Percentiles rank a stretch among this genome's conserved stretches.
phyloP scores from a whole-genome alignment of 371 early-diverging fungal genomes.

The Cokeromyces recurvatus region DNA sequence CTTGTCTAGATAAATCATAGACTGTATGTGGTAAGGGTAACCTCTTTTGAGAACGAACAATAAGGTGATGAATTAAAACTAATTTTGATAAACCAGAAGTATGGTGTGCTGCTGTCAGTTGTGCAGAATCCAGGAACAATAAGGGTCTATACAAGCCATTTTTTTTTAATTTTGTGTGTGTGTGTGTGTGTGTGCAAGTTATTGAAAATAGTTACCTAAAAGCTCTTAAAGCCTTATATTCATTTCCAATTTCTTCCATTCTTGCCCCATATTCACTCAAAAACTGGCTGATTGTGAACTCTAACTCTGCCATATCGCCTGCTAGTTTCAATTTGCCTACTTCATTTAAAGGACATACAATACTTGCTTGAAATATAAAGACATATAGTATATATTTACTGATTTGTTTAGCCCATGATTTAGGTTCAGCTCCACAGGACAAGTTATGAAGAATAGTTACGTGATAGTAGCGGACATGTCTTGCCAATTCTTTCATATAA shows the following conservation, averaged over 20 bases:
- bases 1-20: constrained; percentile 50
- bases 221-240: constrained; percentile 53
- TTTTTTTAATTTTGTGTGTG: too few species aligned
- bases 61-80: constrained; percentile 54
- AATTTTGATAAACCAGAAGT: constrained; percentile 42
- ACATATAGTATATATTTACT: constrained; percentile 46
- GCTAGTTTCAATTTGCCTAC: constrained; percentile 59
- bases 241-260: constrained; percentile 50
- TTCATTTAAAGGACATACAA: constrained; percentile 58
- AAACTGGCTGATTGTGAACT: constrained; percentile 58
- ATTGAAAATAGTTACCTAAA: too few species aligned
- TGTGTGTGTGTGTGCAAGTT: too few species aligned
- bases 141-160: constrained; percentile 26
- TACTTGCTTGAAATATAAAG: constrained; percentile 59
- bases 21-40: constrained; percentile 51
- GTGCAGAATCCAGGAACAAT: constrained; percentile 53
- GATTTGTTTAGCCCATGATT: constrained; percentile 51
- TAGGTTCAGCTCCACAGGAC: constrained; percentile 59
- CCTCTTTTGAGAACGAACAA: constrained; percentile 44
- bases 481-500: constrained; percentile 54
- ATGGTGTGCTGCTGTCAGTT: constrained; percentile 49
- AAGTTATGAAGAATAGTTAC: constrained; percentile 49
- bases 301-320: constrained; percentile 69
- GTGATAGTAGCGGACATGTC: constrained; percentile 54
- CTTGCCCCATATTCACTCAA: constrained; percentile 46